A percentile compares a stretch with the other conserved stretches of the same genome.
Conservation (phyloP, 2,329 filamentous ascomycete species). For the Colletotrichum zoysiae region DNA sequence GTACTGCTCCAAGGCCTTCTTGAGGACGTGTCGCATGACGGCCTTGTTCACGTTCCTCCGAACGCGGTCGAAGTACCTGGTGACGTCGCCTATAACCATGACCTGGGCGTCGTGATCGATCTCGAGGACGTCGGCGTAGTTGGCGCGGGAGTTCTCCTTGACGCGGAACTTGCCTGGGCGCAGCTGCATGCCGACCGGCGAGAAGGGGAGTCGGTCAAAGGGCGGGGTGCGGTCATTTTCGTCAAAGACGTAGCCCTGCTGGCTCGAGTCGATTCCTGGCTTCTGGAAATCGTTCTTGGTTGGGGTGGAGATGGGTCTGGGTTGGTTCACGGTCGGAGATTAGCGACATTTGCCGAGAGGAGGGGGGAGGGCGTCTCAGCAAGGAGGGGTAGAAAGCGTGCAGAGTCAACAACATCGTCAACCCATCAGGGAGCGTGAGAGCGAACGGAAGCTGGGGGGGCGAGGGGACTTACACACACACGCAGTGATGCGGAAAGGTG, state of each 20-base stretch:
- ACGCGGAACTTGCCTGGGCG: conserved; percentile 41
- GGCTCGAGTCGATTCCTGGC: conserved; percentile 40
- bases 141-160: conserved; percentile 38
- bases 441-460: not conserved
- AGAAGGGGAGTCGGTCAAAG: conserved; percentile 37
- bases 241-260: conserved; percentile 39
- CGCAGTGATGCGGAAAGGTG: conserved; percentile 37
- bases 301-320: conserved; percentile 38
- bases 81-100: conserved; percentile 39
- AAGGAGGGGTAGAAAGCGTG: conserved; percentile 1
- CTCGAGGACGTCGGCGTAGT: conserved; percentile 41
- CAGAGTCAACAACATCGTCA: not conserved
- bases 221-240: conserved; percentile 39
- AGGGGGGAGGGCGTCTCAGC: too few relatives aligned
- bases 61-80: conserved; percentile 37
- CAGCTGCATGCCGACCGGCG: conserved; percentile 38
- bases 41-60: conserved; percentile 39
- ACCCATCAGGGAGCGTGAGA: not conserved
- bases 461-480: conserved; percentile 33
- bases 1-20: conserved; percentile 39
- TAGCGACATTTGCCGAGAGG: conserved; percentile 24
- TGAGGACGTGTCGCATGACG: conserved; percentile 39
- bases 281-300: conserved; percentile 41
- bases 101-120: conserved; percentile 41
- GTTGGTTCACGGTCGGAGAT: conserved; percentile 9